Evolutionary conservation across 225 moss, liverwort and hornwort genomes (phyloP).

Genomic region (Rhytidiadelphus loreus): DNA sequence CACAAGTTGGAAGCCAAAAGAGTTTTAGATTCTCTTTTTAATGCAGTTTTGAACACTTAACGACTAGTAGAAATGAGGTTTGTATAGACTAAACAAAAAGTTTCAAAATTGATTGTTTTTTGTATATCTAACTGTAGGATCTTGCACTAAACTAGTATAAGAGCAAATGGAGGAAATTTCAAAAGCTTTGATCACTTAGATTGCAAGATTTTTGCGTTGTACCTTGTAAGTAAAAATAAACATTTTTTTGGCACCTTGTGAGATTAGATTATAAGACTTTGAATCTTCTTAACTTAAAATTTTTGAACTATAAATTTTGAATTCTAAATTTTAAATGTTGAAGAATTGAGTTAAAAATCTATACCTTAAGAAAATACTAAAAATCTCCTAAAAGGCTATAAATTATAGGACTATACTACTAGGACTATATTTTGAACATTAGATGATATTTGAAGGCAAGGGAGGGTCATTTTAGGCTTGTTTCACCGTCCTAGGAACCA

Average conservation of each 20-base stretch:
- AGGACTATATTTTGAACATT: too few relatives aligned
- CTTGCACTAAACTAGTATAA: neutral
- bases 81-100: neutral
- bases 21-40: neutral
- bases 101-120: rapidly evolving
- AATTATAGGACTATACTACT: too few relatives aligned
- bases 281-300: neutral
- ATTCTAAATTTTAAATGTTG: neutral
- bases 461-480: too few relatives aligned
- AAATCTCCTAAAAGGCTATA: too few relatives aligned
- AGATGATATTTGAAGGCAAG: too few relatives aligned
- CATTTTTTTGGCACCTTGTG: too few relatives aligned
- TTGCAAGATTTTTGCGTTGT: too few relatives aligned
- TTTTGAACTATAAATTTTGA: neutral
- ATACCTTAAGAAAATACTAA: too few relatives aligned
- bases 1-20: neutral
- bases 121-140: rapidly evolving
- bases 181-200: neutral
- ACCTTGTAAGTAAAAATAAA: too few relatives aligned
- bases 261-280: neutral
- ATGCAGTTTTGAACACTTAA: neutral
- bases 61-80: neutral
- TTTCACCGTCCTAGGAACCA: too few relatives aligned
- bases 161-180: neutral
- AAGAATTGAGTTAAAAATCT: neutral